Evolutionary conservation across 768 basidiomycete genomes (phyloP).

Genomic region (Pleurotus tuber-regium): DNA sequence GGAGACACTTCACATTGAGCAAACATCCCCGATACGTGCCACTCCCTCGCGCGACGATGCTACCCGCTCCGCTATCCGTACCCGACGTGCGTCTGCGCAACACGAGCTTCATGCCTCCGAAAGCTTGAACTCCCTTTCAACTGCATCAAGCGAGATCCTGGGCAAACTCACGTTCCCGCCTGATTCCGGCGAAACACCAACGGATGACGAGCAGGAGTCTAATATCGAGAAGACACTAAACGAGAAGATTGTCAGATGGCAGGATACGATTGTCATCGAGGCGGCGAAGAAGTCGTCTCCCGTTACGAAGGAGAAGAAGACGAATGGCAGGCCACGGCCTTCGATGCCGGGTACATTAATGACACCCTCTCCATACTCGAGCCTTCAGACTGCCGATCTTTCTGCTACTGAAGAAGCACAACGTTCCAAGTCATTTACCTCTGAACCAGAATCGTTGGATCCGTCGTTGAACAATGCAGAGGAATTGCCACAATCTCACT

Average conservation of each 20-base stretch:
- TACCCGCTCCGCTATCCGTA: conserved; percentile 27
- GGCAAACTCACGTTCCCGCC: conserved; percentile 21
- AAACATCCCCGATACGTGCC: background rate
- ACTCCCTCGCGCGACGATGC: conserved; percentile 21
- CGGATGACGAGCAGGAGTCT: conserved; percentile 25
- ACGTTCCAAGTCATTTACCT: conserved; percentile 7
- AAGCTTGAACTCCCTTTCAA: conserved; percentile 50
- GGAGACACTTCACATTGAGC: conserved; percentile 41
- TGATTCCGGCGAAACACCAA: conserved; percentile 41
- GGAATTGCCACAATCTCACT: conserved; percentile 12
- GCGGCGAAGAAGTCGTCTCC: conserved; percentile 14
- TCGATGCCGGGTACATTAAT: conserved; percentile 57
- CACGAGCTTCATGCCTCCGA: conserved; percentile 28
- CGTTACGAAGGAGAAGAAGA: conserved; percentile 12
- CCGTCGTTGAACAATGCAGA: conserved; percentile 21
- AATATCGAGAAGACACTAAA: conserved; percentile 23
- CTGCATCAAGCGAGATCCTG: conserved; percentile 45
- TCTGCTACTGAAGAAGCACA: background rate
- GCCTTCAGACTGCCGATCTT: conserved; percentile 24
- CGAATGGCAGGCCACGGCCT: conserved; percentile 26
- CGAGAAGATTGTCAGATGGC: conserved; percentile 35
- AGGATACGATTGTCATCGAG: conserved; percentile 22
- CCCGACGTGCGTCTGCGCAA: conserved; percentile 15
- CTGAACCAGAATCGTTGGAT: conserved; percentile 19
- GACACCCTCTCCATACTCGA: conserved; percentile 47